A percentile compares a stretch with the other conserved stretches of the same genome.
These are phyloP conservation scores for Saccharomyces paradoxus DNA, from an alignment of 805 yeast genomes.

Conservation along the genomic window DNA sequence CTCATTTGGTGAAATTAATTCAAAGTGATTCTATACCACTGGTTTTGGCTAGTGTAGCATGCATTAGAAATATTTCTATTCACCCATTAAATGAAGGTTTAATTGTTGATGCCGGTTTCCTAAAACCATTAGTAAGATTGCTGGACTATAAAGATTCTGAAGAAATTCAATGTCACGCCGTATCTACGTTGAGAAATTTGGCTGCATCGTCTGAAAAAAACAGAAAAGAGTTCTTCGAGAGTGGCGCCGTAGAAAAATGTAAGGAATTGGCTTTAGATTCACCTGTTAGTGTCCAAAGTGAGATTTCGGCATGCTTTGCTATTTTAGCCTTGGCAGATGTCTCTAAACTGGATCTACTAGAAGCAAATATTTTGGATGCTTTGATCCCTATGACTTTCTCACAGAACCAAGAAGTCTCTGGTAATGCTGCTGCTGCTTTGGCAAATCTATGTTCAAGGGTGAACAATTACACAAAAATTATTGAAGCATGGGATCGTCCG, in stretches of 20 bases:
- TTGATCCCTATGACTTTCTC: constrained; percentile 86
- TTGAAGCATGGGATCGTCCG: constrained; percentile 71
- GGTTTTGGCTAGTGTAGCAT: constrained; percentile 94
- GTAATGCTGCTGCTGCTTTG: constrained; percentile 95
- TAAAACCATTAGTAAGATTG: constrained; percentile 79
- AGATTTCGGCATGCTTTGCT: constrained; percentile 94
- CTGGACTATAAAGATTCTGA: constrained; percentile 81
- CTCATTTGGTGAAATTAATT: constrained; percentile 81
- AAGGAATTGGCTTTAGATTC: constrained; percentile 76
- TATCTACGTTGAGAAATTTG: constrained; percentile 86
- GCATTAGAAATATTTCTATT: constrained; percentile 92
- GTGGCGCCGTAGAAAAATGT: constrained; percentile 92
- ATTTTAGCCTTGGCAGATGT: constrained; percentile 94
- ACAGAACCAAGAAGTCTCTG: constrained; percentile 88
- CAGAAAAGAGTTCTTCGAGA: constrained; percentile 82
- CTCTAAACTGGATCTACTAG: constrained; percentile 73
- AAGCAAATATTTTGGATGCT: constrained; percentile 77
- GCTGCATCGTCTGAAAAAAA: constrained; percentile 95
- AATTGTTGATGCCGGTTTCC: constrained; percentile 93
- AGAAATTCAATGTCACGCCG: constrained; percentile 97
- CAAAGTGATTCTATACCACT: constrained; percentile 87
- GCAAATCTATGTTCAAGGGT: constrained; percentile 93
- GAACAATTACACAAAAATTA: constrained; percentile 69
- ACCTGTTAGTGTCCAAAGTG: constrained; percentile 90
- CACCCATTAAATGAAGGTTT: constrained; percentile 94